Conservation (phyloP, 306 rosid species). For the Malus fusca region DNA sequence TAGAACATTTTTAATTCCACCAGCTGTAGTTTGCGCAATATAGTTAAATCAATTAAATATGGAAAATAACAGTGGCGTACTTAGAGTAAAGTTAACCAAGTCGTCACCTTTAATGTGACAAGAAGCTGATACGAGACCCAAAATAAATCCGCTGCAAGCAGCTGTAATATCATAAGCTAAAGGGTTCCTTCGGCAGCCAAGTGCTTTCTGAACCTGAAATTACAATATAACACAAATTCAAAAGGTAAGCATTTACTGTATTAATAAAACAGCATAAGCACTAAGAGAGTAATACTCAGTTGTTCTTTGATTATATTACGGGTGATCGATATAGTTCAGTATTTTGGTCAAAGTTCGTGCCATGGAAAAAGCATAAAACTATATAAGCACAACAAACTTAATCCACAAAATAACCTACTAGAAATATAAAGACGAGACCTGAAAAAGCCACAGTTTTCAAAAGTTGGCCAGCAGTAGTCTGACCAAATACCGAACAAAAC, state of each 20-base stretch:
- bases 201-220: conserved; percentile 54
- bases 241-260: background rate
- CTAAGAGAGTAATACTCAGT: background rate
- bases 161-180: conserved; percentile 91
- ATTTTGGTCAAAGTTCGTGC: background rate
- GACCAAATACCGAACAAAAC: background rate
- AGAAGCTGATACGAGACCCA: conserved; percentile 88
- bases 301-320: background rate
- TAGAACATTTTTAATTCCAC: conserved; percentile 77
- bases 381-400: background rate
- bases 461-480: too few relatives aligned
- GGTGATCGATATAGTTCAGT: background rate
- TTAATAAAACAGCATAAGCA: too few relatives aligned
- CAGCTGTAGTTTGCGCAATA: conserved; percentile 49
- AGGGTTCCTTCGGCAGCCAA: conserved; percentile 79
- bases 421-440: too few relatives aligned
- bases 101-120: conserved; percentile 91
- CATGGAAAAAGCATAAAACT: background rate
- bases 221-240: conserved; percentile 8
- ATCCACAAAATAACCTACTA: background rate
- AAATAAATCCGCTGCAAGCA: conserved; percentile 91
- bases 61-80: conserved; percentile 2
- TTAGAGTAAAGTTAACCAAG: conserved; percentile 13
- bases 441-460: too few relatives aligned
- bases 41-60: conserved; percentile 12